Evolutionary conservation across 208 protist genomes (phyloP), one percentile per base, ranked within the genome.

Genomic region (Crithidia expoeki): DNA sequence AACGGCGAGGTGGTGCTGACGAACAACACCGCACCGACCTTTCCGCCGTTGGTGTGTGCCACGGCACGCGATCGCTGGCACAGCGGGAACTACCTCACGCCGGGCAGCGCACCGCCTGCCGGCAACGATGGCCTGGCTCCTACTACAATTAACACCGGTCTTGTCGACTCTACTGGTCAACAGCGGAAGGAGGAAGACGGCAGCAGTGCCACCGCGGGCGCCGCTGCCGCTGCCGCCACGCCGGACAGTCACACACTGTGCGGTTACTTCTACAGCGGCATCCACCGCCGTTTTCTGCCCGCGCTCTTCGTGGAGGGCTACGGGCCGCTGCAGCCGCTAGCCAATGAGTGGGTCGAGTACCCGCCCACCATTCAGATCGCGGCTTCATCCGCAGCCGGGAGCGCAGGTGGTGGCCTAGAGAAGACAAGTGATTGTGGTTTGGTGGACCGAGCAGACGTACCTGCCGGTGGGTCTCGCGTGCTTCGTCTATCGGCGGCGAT

Each of bases 251-350:
- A 33, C 14, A 42, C 21, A 36, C 64, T 77, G 38, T 27, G 34
- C 21, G 72, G 66, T 27, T 59, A 72, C 64, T 72, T 77, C 42
- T 77, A 72, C 72, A 28, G 50, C 56, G n/a, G 21, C 21, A n/a
- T n/a, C n/a, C 49, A 34, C n/a, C 55, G 49, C 17, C 32, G 57
- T 25, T 52, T 30, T 28, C 11, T 58, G 11, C 25, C 64, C 10
- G 57, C 33, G 17, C 63, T 93, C 33, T 93, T 90, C 63, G 75
- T 93, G 49, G 87, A 93, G 52, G 75, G 82, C 53, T 90, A 93
- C 67, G 87, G 87, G 38, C 60, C 76, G 33, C 76, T 93, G 51
- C 74, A 79, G 59, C 64, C 63, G 21, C 47, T 76, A 23, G 17
- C 60, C 10, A 62, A 68, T 9, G 33, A 69, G 42, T 64, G 40